phyloP scores from a whole-genome alignment of 2,329 filamentous ascomycete species.

The Herpotrichia juniperi region DNA sequence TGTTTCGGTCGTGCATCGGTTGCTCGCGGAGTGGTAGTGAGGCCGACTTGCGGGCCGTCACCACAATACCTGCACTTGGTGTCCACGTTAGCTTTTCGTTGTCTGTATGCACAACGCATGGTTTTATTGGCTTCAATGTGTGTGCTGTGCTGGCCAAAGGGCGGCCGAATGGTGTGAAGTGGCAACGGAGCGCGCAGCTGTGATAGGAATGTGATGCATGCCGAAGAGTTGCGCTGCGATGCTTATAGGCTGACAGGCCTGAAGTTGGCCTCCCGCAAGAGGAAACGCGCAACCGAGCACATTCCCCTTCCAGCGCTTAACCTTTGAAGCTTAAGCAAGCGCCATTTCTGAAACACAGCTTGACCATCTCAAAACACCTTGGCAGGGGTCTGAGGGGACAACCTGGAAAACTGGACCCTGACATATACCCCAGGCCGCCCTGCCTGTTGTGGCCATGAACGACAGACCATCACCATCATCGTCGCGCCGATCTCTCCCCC shows the following conservation, averaged over 20 bases:
- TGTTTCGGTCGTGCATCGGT: neutral
- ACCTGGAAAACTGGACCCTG: slow-evolving; percentile 3
- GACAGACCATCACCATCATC: slow-evolving; percentile 32
- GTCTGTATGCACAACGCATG: no score
- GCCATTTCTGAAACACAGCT: neutral
- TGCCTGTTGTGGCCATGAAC: slow-evolving; percentile 35
- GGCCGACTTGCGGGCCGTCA: neutral
- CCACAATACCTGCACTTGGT: neutral
- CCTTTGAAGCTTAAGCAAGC: neutral
- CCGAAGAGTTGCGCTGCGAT: neutral
- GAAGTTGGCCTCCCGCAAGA: neutral
- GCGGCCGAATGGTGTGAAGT: neutral
- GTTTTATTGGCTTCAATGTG: neutral
- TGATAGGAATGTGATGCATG: neutral
- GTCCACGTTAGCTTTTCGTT: no score
- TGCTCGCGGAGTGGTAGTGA: neutral
- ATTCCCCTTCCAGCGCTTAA: neutral
- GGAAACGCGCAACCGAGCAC: neutral
- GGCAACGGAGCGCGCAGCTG: neutral
- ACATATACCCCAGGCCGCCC: slow-evolving; percentile 16
- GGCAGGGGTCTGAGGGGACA: neutral
- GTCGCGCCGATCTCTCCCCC: slow-evolving; percentile 21
- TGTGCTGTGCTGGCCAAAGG: neutral
- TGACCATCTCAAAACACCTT: neutral
- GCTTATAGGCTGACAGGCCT: slow-evolving; percentile 4